These are phyloP conservation scores for Whalleya microplaca DNA, from an alignment of 2,329 filamentous ascomycete species.

Conservation along the genomic window DNA sequence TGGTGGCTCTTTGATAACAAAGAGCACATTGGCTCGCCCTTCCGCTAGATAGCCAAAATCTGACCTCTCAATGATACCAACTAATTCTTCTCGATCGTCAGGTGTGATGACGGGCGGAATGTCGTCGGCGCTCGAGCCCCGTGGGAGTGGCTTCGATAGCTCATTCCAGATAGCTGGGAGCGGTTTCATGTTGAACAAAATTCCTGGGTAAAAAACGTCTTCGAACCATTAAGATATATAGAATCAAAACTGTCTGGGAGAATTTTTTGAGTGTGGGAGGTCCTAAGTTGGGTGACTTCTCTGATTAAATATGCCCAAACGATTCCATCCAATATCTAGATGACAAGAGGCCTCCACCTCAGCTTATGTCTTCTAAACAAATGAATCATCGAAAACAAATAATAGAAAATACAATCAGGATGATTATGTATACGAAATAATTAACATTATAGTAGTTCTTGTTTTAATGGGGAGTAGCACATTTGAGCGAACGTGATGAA, in stretches of 20 bases:
- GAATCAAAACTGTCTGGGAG: neutral
- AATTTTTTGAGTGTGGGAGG: no score
- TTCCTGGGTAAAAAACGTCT: neutral
- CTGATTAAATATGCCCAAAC: neutral
- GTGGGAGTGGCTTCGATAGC: slow-evolving; percentile 29
- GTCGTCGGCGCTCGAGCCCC: slow-evolving; percentile 16
- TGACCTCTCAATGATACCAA: slow-evolving; percentile 24
- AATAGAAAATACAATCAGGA: slow-evolving; percentile 1
- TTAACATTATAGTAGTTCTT: slow-evolving; percentile 9
- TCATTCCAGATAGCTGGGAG: slow-evolving; percentile 31
- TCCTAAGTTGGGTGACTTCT: neutral
- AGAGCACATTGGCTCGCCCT: slow-evolving; percentile 79
- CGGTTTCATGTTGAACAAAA: slow-evolving; percentile 15
- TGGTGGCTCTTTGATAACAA: slow-evolving; percentile 56
- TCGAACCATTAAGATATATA: neutral
- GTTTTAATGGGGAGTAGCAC: neutral
- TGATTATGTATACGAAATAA: slow-evolving; percentile 1
- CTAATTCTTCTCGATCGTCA: slow-evolving; percentile 24
- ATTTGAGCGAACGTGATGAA: neutral
- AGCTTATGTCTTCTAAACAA: slow-evolving; percentile 10
- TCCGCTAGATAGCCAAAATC: slow-evolving; percentile 58
- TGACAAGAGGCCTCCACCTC: neutral
- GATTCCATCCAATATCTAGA: neutral
- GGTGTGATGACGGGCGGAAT: slow-evolving; percentile 15
- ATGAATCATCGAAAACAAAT: slow-evolving; percentile 10